These are phyloP conservation scores for Ampelomyces quisqualis DNA, from an alignment of 2,329 filamentous ascomycete genomes.

Conservation along the genomic window DNA sequence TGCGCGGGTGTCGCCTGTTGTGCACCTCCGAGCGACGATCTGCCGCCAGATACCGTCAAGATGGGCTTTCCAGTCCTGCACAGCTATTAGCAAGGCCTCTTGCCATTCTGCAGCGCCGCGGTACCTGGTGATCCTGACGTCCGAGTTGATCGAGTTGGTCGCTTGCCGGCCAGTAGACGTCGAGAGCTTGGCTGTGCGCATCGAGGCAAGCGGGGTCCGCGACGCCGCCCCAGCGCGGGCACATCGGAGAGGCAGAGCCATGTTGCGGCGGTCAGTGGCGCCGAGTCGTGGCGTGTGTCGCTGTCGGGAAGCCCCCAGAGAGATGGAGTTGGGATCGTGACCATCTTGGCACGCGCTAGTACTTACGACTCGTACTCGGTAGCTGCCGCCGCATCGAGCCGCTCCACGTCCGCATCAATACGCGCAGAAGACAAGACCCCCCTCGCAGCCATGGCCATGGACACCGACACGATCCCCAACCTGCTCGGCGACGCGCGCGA, in stretches of 20 bases:
- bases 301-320: slow-evolving; percentile 30
- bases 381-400: slow-evolving; percentile 26
- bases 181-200: slow-evolving; percentile 32
- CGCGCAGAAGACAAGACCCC: slow-evolving; percentile 4
- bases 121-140: slow-evolving; percentile 77
- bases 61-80: slow-evolving; percentile 88
- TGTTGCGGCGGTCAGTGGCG: slow-evolving; percentile 45
- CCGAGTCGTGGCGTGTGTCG: slow-evolving; percentile 24
- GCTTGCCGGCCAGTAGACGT: slow-evolving; percentile 27
- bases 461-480: slow-evolving; percentile 82
- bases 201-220: slow-evolving; percentile 33
- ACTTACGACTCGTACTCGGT: too few relatives aligned
- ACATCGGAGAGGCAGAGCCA: slow-evolving; percentile 45
- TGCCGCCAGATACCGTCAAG: slow-evolving; percentile 82
- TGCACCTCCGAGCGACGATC: slow-evolving; percentile 82
- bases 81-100: slow-evolving; percentile 12
- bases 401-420: slow-evolving; percentile 18
- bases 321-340: slow-evolving; percentile 19
- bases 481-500: slow-evolving; percentile 91
- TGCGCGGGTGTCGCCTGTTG: slow-evolving; percentile 8
- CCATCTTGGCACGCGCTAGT: slow-evolving; percentile 25
- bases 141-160: slow-evolving; percentile 57
- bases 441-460: slow-evolving; percentile 60
- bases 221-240: slow-evolving; percentile 43
- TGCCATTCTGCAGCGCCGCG: neutral